phyloP scores from a whole-genome alignment of 164 flowering plant species.

The Chimonanthus praecox region DNA sequence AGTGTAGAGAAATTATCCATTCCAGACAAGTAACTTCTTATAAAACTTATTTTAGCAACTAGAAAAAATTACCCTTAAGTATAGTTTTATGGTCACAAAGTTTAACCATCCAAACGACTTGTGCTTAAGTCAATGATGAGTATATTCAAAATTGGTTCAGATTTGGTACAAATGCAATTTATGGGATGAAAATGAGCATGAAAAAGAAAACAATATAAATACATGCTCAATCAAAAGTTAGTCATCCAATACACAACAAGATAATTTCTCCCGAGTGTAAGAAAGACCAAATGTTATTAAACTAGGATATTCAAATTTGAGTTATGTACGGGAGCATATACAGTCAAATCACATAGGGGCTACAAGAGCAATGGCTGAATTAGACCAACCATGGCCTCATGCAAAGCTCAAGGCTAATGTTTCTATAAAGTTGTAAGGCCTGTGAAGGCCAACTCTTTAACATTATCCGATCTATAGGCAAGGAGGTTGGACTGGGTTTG shows the following conservation, averaged over 20 bases:
- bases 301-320: not conserved
- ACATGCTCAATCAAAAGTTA: too few species aligned
- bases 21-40: too few species aligned
- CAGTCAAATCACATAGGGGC: not conserved
- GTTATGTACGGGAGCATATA: not conserved
- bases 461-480: not conserved
- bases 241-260: too few species aligned
- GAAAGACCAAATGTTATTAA: not conserved
- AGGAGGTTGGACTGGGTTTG: not conserved
- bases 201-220: too few species aligned
- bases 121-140: not conserved
- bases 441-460: not conserved
- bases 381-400: not conserved
- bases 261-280: not conserved
- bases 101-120: not conserved
- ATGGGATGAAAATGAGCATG: not conserved
- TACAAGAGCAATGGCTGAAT: not conserved
- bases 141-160: too few species aligned
- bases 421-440: not conserved
- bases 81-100: too few species aligned
- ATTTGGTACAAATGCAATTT: not conserved
- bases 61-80: too few species aligned
- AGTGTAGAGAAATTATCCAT: too few species aligned
- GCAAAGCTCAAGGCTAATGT: not conserved
- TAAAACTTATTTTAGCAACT: too few species aligned